phyloP scores from a whole-genome alignment of 1,139 yeast species.

The Blastobotrys aristatus region DNA sequence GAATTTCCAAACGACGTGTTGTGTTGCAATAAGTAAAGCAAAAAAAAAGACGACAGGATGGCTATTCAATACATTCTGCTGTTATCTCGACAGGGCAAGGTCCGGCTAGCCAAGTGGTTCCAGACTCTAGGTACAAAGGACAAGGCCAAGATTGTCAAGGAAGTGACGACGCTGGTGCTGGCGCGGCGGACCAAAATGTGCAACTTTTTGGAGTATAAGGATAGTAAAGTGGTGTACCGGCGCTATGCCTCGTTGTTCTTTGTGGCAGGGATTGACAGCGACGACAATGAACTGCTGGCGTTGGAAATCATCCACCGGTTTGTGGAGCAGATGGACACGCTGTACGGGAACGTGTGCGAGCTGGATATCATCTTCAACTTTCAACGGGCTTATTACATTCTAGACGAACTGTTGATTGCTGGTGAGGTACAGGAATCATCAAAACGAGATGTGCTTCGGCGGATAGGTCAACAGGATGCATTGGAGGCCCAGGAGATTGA shows the following conservation, averaged over 20 bases:
- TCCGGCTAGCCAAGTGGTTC: slow-evolving; percentile 91
- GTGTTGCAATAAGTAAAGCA: too few relatives aligned
- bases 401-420: slow-evolving; percentile 78
- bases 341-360: slow-evolving; percentile 95
- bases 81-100: slow-evolving; percentile 92
- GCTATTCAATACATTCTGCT: slow-evolving; percentile 73
- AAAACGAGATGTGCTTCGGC: slow-evolving; percentile 67
- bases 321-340: slow-evolving; percentile 95
- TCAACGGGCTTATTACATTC: slow-evolving; percentile 83
- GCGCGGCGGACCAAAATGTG: slow-evolving; percentile 93
- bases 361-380: slow-evolving; percentile 84
- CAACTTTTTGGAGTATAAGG: slow-evolving; percentile 86
- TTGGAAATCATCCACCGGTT: slow-evolving; percentile 86
- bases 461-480: slow-evolving; percentile 77
- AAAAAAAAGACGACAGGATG: slow-evolving; percentile 37
- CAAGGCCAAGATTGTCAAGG: slow-evolving; percentile 76
- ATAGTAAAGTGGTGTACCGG: slow-evolving; percentile 81
- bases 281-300: slow-evolving; percentile 81
- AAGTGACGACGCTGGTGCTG: slow-evolving; percentile 78
- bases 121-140: slow-evolving; percentile 75
- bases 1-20: too few relatives aligned
- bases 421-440: slow-evolving; percentile 86
- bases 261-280: slow-evolving; percentile 76
- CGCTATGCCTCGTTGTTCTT: slow-evolving; percentile 91
- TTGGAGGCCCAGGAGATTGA: slow-evolving; percentile 60